phyloP scores from a whole-genome alignment of 495 filamentous ascomycete species.

The Parmelia sp. region DNA sequence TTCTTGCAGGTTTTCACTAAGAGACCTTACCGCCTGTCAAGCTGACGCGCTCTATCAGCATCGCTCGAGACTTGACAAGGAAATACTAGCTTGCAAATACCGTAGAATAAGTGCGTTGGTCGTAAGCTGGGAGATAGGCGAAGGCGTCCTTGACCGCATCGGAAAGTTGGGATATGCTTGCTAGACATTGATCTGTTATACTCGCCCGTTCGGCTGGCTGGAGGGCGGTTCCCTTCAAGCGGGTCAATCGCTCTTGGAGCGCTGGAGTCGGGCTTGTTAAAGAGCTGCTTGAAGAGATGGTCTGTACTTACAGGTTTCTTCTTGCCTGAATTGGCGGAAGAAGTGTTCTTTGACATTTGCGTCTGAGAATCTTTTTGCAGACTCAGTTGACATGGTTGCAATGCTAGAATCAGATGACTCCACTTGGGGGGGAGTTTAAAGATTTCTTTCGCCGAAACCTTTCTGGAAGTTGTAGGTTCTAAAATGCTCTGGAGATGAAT shows the following conservation, averaged over 20 bases:
- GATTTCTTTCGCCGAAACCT: not conserved
- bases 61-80: not conserved
- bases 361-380: slow-evolving; percentile 27
- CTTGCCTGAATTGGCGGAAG: slow-evolving; percentile 70
- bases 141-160: slow-evolving; percentile 63
- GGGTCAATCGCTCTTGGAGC: slow-evolving; percentile 56
- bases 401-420: not conserved
- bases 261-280: slow-evolving; percentile 37
- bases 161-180: slow-evolving; percentile 59
- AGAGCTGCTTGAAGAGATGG: slow-evolving; percentile 18
- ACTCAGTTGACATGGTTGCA: not conserved
- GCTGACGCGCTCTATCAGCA: slow-evolving; percentile 10
- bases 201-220: slow-evolving; percentile 54
- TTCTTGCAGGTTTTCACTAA: slow-evolving; percentile 58
- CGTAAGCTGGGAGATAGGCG: slow-evolving; percentile 65
- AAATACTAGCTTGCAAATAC: slow-evolving; percentile 39
- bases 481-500: not conserved
- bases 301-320: slow-evolving; percentile 55
- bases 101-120: slow-evolving; percentile 67
- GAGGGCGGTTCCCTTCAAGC: slow-evolving; percentile 44
- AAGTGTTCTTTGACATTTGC: slow-evolving; percentile 62
- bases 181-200: slow-evolving; percentile 61
- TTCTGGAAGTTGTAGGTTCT: not conserved
- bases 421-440: not conserved
- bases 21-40: slow-evolving; percentile 57